phyloP scores from a whole-genome alignment of 768 basidiomycete species.

The Suillus americanus region DNA sequence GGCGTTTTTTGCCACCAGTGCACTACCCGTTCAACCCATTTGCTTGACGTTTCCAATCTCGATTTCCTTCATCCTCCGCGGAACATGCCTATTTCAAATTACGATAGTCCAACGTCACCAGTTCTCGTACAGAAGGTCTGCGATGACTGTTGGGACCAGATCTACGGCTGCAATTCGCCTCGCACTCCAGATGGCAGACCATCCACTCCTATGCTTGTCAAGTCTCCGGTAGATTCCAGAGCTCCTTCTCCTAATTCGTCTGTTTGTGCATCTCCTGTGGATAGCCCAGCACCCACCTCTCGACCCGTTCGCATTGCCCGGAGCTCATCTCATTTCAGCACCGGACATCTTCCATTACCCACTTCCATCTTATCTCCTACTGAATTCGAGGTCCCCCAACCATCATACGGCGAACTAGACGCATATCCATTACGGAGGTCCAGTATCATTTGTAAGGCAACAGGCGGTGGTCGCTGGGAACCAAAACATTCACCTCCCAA shows the following conservation, averaged over 20 bases:
- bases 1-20: slow-evolving; percentile 73
- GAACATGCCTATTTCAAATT: slow-evolving; percentile 56
- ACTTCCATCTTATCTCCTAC: slow-evolving; percentile 21
- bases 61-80: slow-evolving; percentile 71
- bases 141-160: slow-evolving; percentile 74
- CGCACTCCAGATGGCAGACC: slow-evolving; percentile 40
- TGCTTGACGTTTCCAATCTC: slow-evolving; percentile 74
- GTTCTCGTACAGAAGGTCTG: slow-evolving; percentile 65
- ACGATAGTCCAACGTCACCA: slow-evolving; percentile 59
- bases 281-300: slow-evolving; percentile 22
- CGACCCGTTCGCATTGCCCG: slow-evolving; percentile 21
- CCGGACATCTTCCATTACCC: slow-evolving; percentile 25
- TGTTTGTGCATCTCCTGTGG: slow-evolving; percentile 34
- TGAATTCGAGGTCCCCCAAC: slow-evolving; percentile 35
- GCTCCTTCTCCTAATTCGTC: slow-evolving; percentile 34
- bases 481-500: slow-evolving; percentile 52
- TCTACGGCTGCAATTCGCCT: slow-evolving; percentile 53
- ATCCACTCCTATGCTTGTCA: slow-evolving; percentile 39
- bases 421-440: slow-evolving; percentile 71
- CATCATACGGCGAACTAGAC: slow-evolving; percentile 67
- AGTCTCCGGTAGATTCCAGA: slow-evolving; percentile 30
- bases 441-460: slow-evolving; percentile 71
- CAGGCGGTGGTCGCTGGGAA: slow-evolving; percentile 79
- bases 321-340: slow-evolving; percentile 30
- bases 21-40: slow-evolving; percentile 54